These are phyloP conservation scores for Hymenoscyphus fraxineus DNA, from an alignment of 2,329 filamentous ascomycete species.

Conservation along the genomic window DNA sequence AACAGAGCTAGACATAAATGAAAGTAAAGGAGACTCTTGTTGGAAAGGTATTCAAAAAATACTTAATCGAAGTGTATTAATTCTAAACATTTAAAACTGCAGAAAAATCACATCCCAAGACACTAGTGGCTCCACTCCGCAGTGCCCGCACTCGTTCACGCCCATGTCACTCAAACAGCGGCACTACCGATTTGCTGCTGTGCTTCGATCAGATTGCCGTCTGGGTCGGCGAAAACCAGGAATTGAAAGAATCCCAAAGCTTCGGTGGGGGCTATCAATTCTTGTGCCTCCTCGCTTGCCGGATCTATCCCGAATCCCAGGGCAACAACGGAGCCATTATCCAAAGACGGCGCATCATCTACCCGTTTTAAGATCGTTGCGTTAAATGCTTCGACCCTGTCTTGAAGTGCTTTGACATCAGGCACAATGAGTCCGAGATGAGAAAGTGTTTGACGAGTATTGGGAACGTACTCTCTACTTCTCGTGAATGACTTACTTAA, in stretches of 20 bases:
- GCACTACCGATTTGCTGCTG: not conserved
- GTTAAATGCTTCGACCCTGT: not conserved
- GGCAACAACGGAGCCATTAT: not conserved
- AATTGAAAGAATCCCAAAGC: slow-evolving; percentile 3
- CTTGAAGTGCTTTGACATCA: not conserved
- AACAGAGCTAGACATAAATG: too few species aligned
- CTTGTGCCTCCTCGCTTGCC: not conserved
- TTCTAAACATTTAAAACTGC: too few species aligned
- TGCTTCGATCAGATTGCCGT: slow-evolving; percentile 5
- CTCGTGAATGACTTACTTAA: not conserved
- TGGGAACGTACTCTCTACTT: not conserved
- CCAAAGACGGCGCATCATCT: not conserved
- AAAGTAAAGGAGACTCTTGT: too few species aligned
- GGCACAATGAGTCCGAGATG: slow-evolving; percentile 8
- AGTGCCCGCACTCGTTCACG: not conserved
- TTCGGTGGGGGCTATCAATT: not conserved
- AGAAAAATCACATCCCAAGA: too few species aligned
- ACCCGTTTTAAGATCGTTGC: slow-evolving; percentile 3
- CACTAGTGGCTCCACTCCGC: not conserved
- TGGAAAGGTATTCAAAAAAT: too few species aligned
- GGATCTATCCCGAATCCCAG: not conserved
- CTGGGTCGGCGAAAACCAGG: slow-evolving; percentile 6
- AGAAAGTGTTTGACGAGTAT: slow-evolving; percentile 1
- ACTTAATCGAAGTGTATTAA: too few species aligned
- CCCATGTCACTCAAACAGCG: not conserved